Evolutionary conservation across 495 filamentous ascomycete genomes (phyloP).

Genomic region (Aspergillus egyptiacus): DNA sequence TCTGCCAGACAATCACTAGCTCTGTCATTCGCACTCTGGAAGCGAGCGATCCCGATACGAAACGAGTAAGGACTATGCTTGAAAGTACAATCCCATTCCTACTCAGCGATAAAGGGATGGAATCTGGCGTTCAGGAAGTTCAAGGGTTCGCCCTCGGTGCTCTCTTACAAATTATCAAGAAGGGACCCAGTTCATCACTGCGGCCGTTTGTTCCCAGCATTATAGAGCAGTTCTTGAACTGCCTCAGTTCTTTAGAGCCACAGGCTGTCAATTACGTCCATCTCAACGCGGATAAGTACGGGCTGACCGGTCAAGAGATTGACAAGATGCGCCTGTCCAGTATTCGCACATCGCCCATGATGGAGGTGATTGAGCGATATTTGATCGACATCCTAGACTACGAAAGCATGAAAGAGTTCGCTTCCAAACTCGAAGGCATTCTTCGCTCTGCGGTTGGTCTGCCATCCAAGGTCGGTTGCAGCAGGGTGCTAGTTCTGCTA

Average conservation of each 20-base stretch:
- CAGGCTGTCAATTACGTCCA: slow-evolving; percentile 87
- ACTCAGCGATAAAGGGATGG: slow-evolving; percentile 79
- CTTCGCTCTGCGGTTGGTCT: slow-evolving; percentile 83
- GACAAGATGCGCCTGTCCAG: slow-evolving; percentile 76
- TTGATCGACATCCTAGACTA: slow-evolving; percentile 76
- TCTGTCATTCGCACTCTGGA: slow-evolving; percentile 82
- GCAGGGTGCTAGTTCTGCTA: slow-evolving; percentile 78
- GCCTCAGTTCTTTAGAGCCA: slow-evolving; percentile 80
- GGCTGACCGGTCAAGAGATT: slow-evolving; percentile 72
- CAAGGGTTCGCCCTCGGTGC: slow-evolving; percentile 67
- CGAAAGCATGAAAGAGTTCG: slow-evolving; percentile 63
- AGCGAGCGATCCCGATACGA: slow-evolving; percentile 62
- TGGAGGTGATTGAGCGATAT: slow-evolving; percentile 87
- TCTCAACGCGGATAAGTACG: slow-evolving; percentile 81
- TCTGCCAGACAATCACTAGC: slow-evolving; percentile 76
- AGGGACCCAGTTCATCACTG: slow-evolving; percentile 61
- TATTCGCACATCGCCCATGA: slow-evolving; percentile 81
- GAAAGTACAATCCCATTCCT: slow-evolving; percentile 82
- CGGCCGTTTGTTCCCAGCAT: slow-evolving; percentile 75
- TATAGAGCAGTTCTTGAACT: slow-evolving; percentile 69
- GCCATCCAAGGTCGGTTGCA: slow-evolving; percentile 87
- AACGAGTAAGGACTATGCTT: slow-evolving; percentile 68
- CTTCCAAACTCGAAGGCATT: slow-evolving; percentile 62
- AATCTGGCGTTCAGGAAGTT: slow-evolving; percentile 80
- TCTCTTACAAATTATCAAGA: slow-evolving; percentile 82